Percentiles rank a stretch among this genome's conserved stretches.
Conservation (phyloP, 78 protist genomes). For the Isochrysis galbana region DNA sequence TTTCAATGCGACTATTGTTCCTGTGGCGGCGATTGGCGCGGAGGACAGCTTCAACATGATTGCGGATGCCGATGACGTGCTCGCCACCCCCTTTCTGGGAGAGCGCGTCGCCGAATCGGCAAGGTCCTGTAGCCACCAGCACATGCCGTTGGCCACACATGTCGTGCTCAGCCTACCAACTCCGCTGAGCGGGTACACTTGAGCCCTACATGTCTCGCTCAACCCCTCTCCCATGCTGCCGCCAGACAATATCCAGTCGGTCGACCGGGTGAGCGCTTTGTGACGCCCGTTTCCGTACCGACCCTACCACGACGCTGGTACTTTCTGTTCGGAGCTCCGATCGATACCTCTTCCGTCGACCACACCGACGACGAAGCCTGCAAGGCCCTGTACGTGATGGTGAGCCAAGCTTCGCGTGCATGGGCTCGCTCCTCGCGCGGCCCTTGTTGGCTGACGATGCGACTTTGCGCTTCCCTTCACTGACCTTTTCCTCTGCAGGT, state of each 20-base stretch:
- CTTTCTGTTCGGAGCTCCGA: not conserved
- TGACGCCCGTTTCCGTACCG: not conserved
- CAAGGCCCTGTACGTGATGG: not conserved
- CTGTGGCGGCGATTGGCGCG: conserved; percentile 16
- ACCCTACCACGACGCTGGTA: not conserved
- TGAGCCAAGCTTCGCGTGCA: not conserved
- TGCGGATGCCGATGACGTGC: not conserved
- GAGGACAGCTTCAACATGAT: conserved; percentile 7
- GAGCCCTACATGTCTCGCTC: too few species aligned
- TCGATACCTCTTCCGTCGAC: not conserved
- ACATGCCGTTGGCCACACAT: too few species aligned
- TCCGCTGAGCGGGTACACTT: too few species aligned
- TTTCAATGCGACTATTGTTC: not conserved
- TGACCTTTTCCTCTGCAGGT: not conserved
- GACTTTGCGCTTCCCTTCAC: not conserved
- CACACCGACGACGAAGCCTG: not conserved
- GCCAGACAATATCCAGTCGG: not conserved
- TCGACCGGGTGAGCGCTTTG: conserved; percentile 13
- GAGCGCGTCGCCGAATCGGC: not conserved
- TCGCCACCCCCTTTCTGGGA: not conserved
- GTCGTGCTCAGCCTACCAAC: too few species aligned
- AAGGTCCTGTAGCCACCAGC: too few species aligned
- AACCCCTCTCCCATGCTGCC: too few species aligned
- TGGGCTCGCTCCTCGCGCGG: not conserved
- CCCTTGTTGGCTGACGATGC: not conserved